Conservation (phyloP, 2,329 filamentous ascomycete genomes). For the Paraconiothyrium sp. region DNA sequence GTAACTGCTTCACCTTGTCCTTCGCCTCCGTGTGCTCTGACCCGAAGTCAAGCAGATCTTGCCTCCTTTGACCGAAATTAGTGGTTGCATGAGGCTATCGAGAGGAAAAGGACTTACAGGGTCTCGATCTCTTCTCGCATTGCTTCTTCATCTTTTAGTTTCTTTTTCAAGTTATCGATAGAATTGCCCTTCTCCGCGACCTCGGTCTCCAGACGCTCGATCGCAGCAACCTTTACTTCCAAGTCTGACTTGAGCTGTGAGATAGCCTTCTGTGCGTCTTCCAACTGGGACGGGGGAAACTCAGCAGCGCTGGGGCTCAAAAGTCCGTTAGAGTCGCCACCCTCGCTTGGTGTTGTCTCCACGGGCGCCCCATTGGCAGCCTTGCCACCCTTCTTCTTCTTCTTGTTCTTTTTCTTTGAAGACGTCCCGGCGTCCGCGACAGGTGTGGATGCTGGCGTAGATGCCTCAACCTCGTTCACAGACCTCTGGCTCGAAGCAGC, state of each 20-base stretch:
- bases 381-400: conserved; percentile 81
- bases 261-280: conserved; percentile 42
- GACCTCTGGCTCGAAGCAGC: conserved; percentile 27
- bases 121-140: conserved; percentile 86
- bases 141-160: conserved; percentile 78
- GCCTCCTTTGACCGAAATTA: conserved; percentile 54
- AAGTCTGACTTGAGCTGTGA: conserved; percentile 45
- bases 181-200: conserved; percentile 69
- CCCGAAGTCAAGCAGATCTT: conserved; percentile 80
- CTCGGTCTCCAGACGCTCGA: conserved; percentile 45
- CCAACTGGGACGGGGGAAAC: conserved; percentile 54
- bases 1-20: conserved; percentile 75
- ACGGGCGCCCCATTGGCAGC: conserved; percentile 45
- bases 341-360: conserved; percentile 50
- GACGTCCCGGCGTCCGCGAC: conserved; percentile 35
- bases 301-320: conserved; percentile 44
- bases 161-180: conserved; percentile 75
- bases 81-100: too few relatives aligned
- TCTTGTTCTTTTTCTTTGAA: conserved; percentile 79
- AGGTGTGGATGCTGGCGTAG: conserved; percentile 33
- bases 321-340: conserved; percentile 46
- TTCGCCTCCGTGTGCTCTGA: conserved; percentile 86
- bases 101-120: conserved; percentile 51
- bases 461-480: conserved; percentile 22
- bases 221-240: conserved; percentile 45